Conservation (phyloP, 176 grass and related monocot genomes). For the Poa annua region DNA sequence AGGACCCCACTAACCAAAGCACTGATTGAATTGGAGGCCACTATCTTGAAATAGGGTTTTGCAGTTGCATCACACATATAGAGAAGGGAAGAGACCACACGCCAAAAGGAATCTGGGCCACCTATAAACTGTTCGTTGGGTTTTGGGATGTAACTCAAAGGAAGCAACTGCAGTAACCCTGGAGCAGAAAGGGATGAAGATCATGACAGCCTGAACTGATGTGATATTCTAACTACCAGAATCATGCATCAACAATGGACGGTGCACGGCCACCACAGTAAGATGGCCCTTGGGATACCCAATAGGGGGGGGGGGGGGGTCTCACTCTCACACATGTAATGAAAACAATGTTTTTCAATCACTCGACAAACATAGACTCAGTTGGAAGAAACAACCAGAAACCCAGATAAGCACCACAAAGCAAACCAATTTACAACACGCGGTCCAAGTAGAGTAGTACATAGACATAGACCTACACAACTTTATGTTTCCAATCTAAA, state of each 20-base stretch:
- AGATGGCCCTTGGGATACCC: background rate
- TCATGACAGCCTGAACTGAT: conserved; percentile 25
- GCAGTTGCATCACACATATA: conserved; percentile 23
- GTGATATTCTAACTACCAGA: conserved; percentile 39
- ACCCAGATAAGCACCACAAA: conserved; percentile 21
- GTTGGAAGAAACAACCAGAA: conserved; percentile 27
- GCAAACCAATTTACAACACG: conserved; percentile 43
- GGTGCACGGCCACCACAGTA: conserved; percentile 5
- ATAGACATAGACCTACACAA: conserved; percentile 34
- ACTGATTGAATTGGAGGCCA: conserved; percentile 39
- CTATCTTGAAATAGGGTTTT: conserved; percentile 27
- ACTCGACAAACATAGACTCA: background rate
- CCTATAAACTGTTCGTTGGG: background rate
- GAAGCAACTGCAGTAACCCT: background rate
- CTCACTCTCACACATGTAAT: background rate
- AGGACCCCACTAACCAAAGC: conserved; percentile 49
- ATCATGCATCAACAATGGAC: conserved; percentile 30
- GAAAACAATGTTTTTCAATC: conserved; percentile 1
- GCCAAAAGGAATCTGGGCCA: conserved; percentile 43
- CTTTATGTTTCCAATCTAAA: conserved; percentile 29
- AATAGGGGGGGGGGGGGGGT: background rate
- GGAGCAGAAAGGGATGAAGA: conserved; percentile 20
- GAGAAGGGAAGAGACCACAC: conserved; percentile 39
- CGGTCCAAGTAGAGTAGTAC: background rate
- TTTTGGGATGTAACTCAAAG: background rate